phyloP scores from a whole-genome alignment of 768 basidiomycete species.

The Kwoniella mangroviensis region DNA sequence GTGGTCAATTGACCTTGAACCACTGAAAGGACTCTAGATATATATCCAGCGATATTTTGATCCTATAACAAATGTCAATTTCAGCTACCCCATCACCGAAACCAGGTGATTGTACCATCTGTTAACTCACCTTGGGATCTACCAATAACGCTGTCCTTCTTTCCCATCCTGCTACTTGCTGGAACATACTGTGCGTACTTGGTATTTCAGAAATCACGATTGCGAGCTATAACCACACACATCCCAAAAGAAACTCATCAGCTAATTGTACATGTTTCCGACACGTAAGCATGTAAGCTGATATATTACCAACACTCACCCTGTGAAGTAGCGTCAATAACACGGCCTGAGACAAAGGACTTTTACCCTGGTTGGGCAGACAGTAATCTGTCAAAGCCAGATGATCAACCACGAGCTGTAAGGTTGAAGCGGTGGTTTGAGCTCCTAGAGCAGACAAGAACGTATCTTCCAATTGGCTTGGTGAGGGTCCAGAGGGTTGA shows the following conservation, averaged over 20 bases:
- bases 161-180: conserved; percentile 25
- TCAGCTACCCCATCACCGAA: neutral
- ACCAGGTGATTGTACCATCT: neutral
- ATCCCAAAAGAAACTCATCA: neutral
- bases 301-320: conserved; percentile 28
- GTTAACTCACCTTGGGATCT: conserved; percentile 28
- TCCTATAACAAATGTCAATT: conserved; percentile 15
- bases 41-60: conserved; percentile 19
- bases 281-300: neutral
- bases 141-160: conserved; percentile 24
- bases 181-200: conserved; percentile 18
- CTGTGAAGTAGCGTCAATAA: conserved; percentile 53
- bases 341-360: conserved; percentile 49
- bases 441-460: conserved; percentile 43
- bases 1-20: conserved; percentile 20
- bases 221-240: conserved; percentile 17
- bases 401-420: conserved; percentile 37
- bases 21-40: conserved; percentile 22
- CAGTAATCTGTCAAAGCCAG: conserved; percentile 32
- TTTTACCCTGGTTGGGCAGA: conserved; percentile 34
- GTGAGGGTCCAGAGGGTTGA: conserved; percentile 2
- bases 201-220: conserved; percentile 26
- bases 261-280: neutral
- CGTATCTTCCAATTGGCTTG: conserved; percentile 42
- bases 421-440: conserved; percentile 26